Evolutionary conservation across 176 grass and related monocot genomes (phyloP), one percentile per base, ranked within the genome.

Genomic region (Hordeum vulgare): DNA sequence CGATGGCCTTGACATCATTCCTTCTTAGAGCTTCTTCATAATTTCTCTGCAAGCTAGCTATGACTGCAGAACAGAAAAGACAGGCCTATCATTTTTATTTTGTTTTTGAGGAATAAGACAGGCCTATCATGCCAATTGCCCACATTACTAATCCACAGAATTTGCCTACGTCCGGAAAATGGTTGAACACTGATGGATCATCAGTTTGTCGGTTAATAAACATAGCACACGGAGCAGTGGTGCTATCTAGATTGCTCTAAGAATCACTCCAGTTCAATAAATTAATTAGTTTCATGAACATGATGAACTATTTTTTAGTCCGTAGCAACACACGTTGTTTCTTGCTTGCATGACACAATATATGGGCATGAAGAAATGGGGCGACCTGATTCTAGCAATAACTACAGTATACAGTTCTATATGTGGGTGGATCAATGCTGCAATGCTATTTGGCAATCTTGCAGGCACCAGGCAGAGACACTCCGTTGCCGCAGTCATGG

Each of bases 1-100:
- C 90, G 12, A 95, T 93, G 71, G 93, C 96, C 82, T 91, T 93
- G 58, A 95, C 91, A 88, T 98, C 96, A 20, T 85, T 82, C 79
- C 93, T 93, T 75, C 61, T 83, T 63, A 95, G 56, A 73, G 92
- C 90, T 74, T 91, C 70, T 54, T 11, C 49, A 36, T 91, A 98
- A 45, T 90, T 83, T 9, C 76, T 82, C 68, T 73, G 58, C 84
- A 98, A 88, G 79, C 93, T 93, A 12, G 81, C 73, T 68, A 98
- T 64, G 35, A 91, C 96, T 98, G 93, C 40, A 89, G 36, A 72
- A 81, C 64, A 36, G 39, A 68, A 75, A 65, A 66, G 13, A 67
- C 3, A 14, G 63, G 29, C 68, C 37, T 71, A 40, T 90, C 33
- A 87, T 36, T n/a, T n/a, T n/a, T n/a, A n/a, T n/a, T n/a, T n/a